Evolutionary conservation across 164 flowering plant genomes (phyloP).

Genomic region (Umbellularia californica): DNA sequence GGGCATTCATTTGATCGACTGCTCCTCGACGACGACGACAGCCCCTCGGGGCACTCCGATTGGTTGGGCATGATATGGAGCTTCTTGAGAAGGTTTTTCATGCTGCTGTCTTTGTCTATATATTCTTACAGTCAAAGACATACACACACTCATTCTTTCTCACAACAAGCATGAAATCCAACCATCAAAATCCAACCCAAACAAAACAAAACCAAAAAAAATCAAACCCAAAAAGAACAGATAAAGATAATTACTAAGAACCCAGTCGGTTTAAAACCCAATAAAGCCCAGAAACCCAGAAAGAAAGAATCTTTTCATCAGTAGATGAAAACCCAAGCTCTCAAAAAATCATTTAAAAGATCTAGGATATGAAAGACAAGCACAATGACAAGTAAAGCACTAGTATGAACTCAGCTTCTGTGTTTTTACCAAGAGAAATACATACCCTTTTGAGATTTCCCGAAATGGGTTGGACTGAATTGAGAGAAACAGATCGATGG

Average conservation of each 20-base stretch:
- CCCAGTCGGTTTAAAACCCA: not conserved
- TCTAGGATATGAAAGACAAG: not conserved
- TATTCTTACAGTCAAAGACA: not conserved
- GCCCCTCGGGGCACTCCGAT: conserved; percentile 42
- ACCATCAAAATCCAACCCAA: conserved; percentile 2
- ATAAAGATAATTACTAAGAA: not conserved
- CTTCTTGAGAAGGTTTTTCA: conserved; percentile 86
- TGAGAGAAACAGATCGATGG: not conserved
- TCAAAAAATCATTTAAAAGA: not conserved
- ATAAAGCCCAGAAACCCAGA: conserved; percentile 4
- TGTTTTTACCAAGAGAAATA: not conserved
- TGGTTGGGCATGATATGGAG: conserved; percentile 70
- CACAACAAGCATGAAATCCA: not conserved
- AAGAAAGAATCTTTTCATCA: not conserved
- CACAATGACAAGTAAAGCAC: not conserved
- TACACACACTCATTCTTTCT: not conserved
- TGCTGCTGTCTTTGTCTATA: conserved; percentile 24
- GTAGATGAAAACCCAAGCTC: conserved; percentile 4
- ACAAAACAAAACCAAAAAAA: not conserved
- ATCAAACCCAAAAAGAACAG: not conserved
- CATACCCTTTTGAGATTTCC: conserved; percentile 1
- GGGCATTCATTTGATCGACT: conserved; percentile 32
- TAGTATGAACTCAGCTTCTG: not conserved
- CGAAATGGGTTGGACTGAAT: not conserved
- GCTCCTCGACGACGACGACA: conserved; percentile 40